A percentile compares a stretch with the other conserved stretches of the same genome.
These are phyloP conservation scores for Nematocida sp. DNA, from an alignment of 371 early-diverging fungal species.

Conservation along the genomic window DNA sequence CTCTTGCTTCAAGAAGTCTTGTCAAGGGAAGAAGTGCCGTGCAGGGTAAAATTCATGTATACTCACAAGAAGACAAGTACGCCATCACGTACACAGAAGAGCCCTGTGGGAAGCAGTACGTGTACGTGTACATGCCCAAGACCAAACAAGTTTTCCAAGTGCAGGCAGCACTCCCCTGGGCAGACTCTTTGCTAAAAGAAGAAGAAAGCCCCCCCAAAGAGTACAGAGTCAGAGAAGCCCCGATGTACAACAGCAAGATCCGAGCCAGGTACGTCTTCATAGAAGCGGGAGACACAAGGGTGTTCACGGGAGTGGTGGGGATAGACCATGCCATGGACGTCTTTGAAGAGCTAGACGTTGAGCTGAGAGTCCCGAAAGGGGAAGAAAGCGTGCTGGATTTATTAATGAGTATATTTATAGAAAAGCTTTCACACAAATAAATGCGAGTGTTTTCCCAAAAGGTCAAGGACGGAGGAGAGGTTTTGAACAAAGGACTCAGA, in stretches of 20 bases:
- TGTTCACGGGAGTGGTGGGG: constrained; percentile 24
- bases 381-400: background rate
- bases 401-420: constrained; percentile 1
- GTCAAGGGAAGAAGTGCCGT: background rate
- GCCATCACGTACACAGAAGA: constrained; percentile 26
- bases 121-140: background rate
- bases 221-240: background rate
- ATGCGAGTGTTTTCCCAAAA: constrained; percentile 9
- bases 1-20: constrained; percentile 2
- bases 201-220: background rate
- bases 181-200: background rate
- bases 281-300: constrained; percentile 31
- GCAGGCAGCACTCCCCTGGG: constrained; percentile 1
- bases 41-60: background rate
- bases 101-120: background rate
- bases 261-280: background rate
- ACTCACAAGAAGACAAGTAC: background rate
- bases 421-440: constrained; percentile 20
- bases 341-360: constrained; percentile 17
- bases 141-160: too few relatives aligned
- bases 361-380: background rate
- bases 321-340: constrained; percentile 41
- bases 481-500: constrained; percentile 17
- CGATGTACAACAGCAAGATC: background rate
- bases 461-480: background rate